These are phyloP conservation scores for Dipteronia dyeriana DNA, from an alignment of 345 rosid species.

Conservation along the genomic window DNA sequence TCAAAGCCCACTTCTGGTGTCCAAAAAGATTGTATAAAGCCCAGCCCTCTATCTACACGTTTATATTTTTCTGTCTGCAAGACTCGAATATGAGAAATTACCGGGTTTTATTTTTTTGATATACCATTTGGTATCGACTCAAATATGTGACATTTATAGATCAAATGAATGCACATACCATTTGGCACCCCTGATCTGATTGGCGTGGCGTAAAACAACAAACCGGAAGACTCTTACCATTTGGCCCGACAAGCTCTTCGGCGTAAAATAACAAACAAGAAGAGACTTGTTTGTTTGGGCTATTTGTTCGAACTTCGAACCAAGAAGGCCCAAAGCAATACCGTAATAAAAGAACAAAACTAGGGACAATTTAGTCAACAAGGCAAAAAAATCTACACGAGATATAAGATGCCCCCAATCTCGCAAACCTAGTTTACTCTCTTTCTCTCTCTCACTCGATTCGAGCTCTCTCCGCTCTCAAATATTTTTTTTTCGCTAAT, in stretches of 20 bases:
- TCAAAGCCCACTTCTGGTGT: neutral
- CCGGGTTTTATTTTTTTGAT: too few species aligned
- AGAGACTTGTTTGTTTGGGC: neutral
- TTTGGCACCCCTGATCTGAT: too few species aligned
- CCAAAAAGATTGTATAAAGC: neutral
- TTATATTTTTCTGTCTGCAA: too few species aligned
- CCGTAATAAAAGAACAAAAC: slow-evolving; percentile 1
- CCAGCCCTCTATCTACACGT: neutral
- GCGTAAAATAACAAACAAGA: too few species aligned
- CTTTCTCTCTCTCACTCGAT: neutral
- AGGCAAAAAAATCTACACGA: neutral
- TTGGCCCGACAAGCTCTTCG: too few species aligned
- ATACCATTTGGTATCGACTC: too few species aligned
- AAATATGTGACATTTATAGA: too few species aligned
- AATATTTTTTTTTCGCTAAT: slow-evolving; percentile 30
- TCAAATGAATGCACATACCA: too few species aligned
- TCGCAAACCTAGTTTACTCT: neutral
- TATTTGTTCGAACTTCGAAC: neutral
- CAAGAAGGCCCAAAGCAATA: neutral
- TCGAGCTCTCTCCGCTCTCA: slow-evolving; percentile 15
- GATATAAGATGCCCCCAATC: neutral
- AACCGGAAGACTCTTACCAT: too few species aligned
- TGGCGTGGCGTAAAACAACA: too few species aligned
- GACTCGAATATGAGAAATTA: too few species aligned
- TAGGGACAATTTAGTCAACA: slow-evolving; percentile 28